Percentiles rank a stretch among this genome's conserved stretches.
Conservation (phyloP, 2,329 filamentous ascomycete species). For the Chaetomium strumarium region DNA sequence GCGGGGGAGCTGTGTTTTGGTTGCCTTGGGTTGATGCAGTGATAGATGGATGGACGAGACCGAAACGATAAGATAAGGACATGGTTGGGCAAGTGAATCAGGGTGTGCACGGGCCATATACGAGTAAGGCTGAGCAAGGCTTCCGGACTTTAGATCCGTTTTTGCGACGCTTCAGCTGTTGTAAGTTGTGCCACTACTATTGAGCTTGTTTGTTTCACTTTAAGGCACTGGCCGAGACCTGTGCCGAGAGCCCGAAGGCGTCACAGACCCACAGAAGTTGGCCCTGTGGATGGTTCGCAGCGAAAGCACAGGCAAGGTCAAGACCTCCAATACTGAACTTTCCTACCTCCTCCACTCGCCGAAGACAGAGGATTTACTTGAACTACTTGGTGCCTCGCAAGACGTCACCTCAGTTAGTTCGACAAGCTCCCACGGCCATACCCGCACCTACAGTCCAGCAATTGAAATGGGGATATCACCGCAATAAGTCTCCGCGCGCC, state of each 20-base stretch:
- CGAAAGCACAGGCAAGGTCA: neutral
- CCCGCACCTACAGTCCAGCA: slow-evolving; percentile 7
- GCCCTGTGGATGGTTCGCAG: neutral
- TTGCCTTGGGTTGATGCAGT: neutral
- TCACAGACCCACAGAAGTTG: neutral
- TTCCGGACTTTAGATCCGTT: neutral
- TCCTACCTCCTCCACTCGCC: neutral
- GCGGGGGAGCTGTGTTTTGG: too few species aligned
- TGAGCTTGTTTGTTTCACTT: neutral
- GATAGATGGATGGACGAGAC: neutral
- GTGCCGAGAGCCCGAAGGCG: neutral
- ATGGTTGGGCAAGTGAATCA: too few species aligned
- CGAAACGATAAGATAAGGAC: too few species aligned
- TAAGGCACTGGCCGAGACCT: neutral
- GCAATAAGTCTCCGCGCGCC: neutral
- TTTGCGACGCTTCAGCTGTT: neutral
- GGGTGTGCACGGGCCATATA: slow-evolving; percentile 6
- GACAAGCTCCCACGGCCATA: slow-evolving; percentile 5
- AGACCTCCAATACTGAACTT: neutral
- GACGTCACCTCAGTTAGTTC: too few species aligned
- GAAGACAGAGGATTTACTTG: too few species aligned
- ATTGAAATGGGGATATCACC: slow-evolving; percentile 1
- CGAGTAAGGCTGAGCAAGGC: too few species aligned
- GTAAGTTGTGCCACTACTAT: neutral
- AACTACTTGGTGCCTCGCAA: too few species aligned